Evolutionary conservation across 345 rosid species (phyloP).

Genomic region (Dipteronia dyeriana): DNA sequence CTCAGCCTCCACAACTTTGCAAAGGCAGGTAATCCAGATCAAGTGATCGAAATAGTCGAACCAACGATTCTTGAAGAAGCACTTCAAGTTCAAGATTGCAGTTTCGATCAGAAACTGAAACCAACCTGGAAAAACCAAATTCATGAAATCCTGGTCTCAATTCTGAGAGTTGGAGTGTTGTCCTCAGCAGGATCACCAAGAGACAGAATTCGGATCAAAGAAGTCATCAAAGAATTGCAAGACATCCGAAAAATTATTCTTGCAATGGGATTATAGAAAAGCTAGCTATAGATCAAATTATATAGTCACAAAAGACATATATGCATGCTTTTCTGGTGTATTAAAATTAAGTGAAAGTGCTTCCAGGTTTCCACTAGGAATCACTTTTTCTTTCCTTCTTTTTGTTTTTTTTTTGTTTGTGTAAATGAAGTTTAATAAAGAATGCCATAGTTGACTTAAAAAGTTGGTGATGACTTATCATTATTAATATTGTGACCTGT

Average conservation of each 20-base stretch:
- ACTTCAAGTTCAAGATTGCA: not conserved
- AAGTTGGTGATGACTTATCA: not conserved
- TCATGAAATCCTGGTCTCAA: constrained; percentile 13
- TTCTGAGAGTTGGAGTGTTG: constrained; percentile 23
- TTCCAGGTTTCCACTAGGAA: not conserved
- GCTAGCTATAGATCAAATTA: no score
- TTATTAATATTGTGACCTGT: no score
- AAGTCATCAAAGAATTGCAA: constrained; percentile 15
- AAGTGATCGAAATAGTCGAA: constrained; percentile 17
- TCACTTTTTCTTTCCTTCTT: not conserved
- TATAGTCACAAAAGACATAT: no score
- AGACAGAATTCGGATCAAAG: constrained; percentile 20
- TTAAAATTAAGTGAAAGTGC: not conserved
- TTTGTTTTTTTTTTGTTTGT: no score
- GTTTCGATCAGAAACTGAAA: not conserved
- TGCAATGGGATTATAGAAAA: not conserved
- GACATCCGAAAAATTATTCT: not conserved
- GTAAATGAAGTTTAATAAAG: not conserved
- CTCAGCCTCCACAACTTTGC: constrained; percentile 32
- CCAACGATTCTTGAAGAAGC: constrained; percentile 22
- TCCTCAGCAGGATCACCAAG: constrained; percentile 24
- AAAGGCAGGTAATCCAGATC: constrained; percentile 22
- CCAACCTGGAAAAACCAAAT: constrained; percentile 7
- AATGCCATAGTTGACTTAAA: not conserved
- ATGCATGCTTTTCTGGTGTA: not conserved